Percentiles rank a stretch among this genome's conserved stretches.
Conservation (phyloP, 768 basidiomycete genomes). For the Pisolithus marmoratus region DNA sequence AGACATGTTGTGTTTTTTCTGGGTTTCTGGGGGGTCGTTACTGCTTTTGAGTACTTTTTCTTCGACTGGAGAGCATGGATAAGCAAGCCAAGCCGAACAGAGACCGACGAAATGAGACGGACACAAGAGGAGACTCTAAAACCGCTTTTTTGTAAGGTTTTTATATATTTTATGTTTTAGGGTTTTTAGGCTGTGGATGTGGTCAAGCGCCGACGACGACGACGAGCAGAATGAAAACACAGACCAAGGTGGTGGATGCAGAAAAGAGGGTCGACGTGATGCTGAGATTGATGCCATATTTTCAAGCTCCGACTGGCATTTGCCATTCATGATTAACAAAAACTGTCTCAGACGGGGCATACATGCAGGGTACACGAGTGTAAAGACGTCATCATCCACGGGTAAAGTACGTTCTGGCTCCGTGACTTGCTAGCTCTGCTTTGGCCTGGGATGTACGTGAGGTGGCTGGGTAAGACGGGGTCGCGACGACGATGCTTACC, state of each 20-base stretch:
- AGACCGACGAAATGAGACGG: conserved; percentile 24
- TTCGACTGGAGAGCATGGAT: conserved; percentile 37
- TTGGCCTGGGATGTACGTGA: conserved; percentile 55
- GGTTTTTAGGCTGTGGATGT: conserved; percentile 46
- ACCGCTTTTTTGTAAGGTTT: conserved; percentile 68
- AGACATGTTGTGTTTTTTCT: conserved; percentile 57
- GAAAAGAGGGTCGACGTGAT: conserved; percentile 33
- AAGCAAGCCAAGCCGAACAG: conserved; percentile 11
- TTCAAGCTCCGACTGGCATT: conserved; percentile 36
- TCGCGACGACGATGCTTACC: conserved; percentile 34
- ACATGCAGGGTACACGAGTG: neutral
- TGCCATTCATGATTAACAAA: neutral
- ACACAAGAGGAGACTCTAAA: conserved; percentile 73
- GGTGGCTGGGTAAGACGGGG: neutral
- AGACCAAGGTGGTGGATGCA: conserved; percentile 64
- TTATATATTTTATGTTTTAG: conserved; percentile 56
- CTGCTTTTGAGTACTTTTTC: conserved; percentile 82
- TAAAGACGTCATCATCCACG: conserved; percentile 47
- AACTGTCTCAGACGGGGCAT: neutral
- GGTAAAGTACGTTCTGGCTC: conserved; percentile 84
- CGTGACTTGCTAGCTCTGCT: conserved; percentile 74
- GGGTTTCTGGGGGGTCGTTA: conserved; percentile 60
- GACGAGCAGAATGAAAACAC: conserved; percentile 22
- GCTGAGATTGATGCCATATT: conserved; percentile 20
- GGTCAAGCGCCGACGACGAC: conserved; percentile 11